Evolutionary conservation across 1,139 yeast genomes (phyloP).

Genomic region (Suhomyces anneliseae): DNA sequence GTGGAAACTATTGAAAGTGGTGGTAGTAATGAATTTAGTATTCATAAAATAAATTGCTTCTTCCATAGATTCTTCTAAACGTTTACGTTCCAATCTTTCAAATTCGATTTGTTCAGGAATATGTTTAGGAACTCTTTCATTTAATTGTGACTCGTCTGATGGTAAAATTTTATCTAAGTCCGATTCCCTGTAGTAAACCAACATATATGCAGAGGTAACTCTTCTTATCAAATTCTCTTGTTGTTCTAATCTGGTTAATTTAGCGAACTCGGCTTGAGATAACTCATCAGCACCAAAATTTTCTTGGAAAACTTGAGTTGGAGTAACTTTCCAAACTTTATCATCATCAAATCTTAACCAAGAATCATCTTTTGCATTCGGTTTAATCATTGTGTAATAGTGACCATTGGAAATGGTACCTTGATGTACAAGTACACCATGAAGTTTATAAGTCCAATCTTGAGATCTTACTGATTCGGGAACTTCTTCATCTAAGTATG

Average conservation of each 20-base stretch:
- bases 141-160: constrained; percentile 46
- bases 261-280: constrained; percentile 46
- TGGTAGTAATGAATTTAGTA: constrained; percentile 53
- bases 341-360: constrained; percentile 98
- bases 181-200: constrained; percentile 80
- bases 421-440: constrained; percentile 92
- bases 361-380: constrained; percentile 55
- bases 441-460: constrained; percentile 77
- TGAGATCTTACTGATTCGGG: constrained; percentile 44
- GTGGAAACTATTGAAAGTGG: constrained; percentile 56
- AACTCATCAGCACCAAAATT: constrained; percentile 82
- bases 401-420: constrained; percentile 97
- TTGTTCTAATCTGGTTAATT: constrained; percentile 58
- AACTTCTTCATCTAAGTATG: constrained; percentile 68
- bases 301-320: constrained; percentile 83
- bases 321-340: constrained; percentile 83
- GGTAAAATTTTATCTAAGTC: constrained; percentile 60
- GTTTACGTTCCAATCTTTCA: constrained; percentile 58
- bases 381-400: constrained; percentile 90
- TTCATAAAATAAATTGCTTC: constrained; percentile 77
- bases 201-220: constrained; percentile 95
- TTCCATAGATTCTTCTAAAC: constrained; percentile 63
- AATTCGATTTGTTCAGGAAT: constrained; percentile 63
- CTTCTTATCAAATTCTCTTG: constrained; percentile 67
- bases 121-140: constrained; percentile 59